Percentiles rank a stretch among this genome's conserved stretches.
Evolutionary conservation across 2,329 filamentous ascomycete genomes (phyloP).

Genomic region (Fusarium circinatum): DNA sequence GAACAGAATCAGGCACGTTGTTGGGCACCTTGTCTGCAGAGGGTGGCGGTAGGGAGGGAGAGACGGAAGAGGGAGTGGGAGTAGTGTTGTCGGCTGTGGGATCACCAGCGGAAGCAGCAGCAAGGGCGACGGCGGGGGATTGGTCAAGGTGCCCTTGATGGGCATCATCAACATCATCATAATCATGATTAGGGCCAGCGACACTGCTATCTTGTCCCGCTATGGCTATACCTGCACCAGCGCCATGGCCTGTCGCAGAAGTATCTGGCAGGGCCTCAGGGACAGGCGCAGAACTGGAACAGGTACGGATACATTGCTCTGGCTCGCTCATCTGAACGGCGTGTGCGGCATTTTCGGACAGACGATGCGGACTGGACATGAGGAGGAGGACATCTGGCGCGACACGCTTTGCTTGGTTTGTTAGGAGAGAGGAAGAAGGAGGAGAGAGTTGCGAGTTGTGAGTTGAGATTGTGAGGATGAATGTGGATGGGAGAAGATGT

Average conservation of each 20-base stretch:
- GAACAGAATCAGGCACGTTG: constrained; percentile 42
- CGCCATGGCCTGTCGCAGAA: constrained; percentile 21
- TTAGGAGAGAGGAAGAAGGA: constrained; percentile 21
- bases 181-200: constrained; percentile 37
- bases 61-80: constrained; percentile 40
- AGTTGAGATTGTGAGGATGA: constrained; percentile 32
- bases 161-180: constrained; percentile 39
- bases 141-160: constrained; percentile 27
- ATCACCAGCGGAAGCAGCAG: constrained; percentile 33
- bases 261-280: constrained; percentile 31
- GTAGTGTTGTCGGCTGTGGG: constrained; percentile 28
- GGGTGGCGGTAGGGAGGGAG: constrained; percentile 36
- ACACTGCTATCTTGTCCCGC: constrained; percentile 15
- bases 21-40: constrained; percentile 36
- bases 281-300: background rate
- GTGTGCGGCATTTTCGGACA: constrained; percentile 66
- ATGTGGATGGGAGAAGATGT: constrained; percentile 34
- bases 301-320: constrained; percentile 16
- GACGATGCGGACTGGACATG: constrained; percentile 65
- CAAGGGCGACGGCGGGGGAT: constrained; percentile 23
- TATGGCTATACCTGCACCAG: constrained; percentile 5
- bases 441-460: constrained; percentile 27
- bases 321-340: constrained; percentile 56
- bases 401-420: constrained; percentile 32
- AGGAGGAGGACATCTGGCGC: constrained; percentile 66